These are phyloP conservation scores for Geosmithia morbida DNA, from an alignment of 2,329 filamentous ascomycete species.

Conservation along the genomic window DNA sequence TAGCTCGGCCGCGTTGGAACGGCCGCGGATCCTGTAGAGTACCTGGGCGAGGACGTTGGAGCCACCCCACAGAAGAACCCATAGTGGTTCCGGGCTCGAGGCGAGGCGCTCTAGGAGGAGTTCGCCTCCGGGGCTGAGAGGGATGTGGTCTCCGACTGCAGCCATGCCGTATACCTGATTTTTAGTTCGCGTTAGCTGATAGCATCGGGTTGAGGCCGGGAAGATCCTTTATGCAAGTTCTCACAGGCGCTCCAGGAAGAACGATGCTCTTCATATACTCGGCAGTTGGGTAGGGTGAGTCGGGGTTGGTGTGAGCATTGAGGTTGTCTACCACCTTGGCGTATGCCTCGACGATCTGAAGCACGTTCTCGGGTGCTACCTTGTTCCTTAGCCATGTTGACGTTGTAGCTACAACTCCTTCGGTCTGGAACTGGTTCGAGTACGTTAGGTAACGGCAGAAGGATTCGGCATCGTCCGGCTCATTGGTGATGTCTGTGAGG, in stretches of 20 bases:
- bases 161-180: background rate
- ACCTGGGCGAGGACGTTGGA: conserved; percentile 36
- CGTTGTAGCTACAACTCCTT: conserved; percentile 28
- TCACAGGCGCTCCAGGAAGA: conserved; percentile 19
- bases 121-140: conserved; percentile 22
- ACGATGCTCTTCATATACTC: conserved; percentile 19
- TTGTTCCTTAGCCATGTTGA: conserved; percentile 28
- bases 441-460: conserved; percentile 28
- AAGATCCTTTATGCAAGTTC: conserved; percentile 1
- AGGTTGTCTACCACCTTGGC: conserved; percentile 28
- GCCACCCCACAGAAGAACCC: conserved; percentile 38
- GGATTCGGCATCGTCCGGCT: conserved; percentile 29
- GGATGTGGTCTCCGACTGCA: conserved; percentile 6
- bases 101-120: conserved; percentile 20
- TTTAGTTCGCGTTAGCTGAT: background rate
- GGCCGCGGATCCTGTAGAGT: conserved; percentile 17
- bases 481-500: conserved; percentile 28
- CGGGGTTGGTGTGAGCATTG: conserved; percentile 28
- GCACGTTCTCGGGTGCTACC: conserved; percentile 25
- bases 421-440: conserved; percentile 28
- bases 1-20: conserved; percentile 12
- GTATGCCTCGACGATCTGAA: conserved; percentile 27
- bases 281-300: conserved; percentile 23
- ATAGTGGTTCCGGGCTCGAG: conserved; percentile 23
- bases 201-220: background rate